A percentile compares a stretch with the other conserved stretches of the same genome.
Evolutionary conservation across 2,329 filamentous ascomycete species (phyloP).

Genomic region (Colletotrichum sp.): DNA sequence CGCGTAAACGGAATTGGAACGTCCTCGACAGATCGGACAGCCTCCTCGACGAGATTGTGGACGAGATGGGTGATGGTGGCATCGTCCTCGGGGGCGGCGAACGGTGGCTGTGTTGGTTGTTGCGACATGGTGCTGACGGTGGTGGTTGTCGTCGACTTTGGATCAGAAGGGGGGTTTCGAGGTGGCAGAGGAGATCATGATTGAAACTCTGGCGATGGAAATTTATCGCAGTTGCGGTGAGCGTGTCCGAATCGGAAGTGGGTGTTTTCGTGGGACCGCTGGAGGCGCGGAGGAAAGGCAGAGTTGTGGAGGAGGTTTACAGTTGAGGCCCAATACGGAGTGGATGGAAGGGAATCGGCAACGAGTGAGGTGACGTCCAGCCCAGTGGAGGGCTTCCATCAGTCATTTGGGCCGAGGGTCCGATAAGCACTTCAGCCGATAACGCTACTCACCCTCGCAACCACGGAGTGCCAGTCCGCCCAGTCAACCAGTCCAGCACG

Average conservation of each 20-base stretch:
- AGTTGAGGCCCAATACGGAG: background rate
- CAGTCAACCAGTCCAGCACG: background rate
- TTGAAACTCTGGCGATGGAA: background rate
- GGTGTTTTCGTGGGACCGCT: background rate
- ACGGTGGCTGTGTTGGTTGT: background rate
- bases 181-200: background rate
- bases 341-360: background rate
- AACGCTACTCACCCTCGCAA: background rate
- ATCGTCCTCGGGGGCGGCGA: background rate
- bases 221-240: background rate
- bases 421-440: constrained; percentile 10
- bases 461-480: background rate
- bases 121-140: constrained; percentile 10
- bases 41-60: constrained; percentile 14
- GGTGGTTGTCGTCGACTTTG: background rate
- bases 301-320: background rate
- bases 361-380: constrained; percentile 8
- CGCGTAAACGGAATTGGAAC: constrained; percentile 5
- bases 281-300: background rate
- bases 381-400: background rate
- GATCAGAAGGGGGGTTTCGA: background rate
- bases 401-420: constrained; percentile 7
- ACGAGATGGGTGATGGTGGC: constrained; percentile 10
- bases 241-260: background rate
- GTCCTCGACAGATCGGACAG: constrained; percentile 14